These are phyloP conservation scores for Hyaloscypha hepaticicola DNA, from an alignment of 495 filamentous ascomycete genomes.

Conservation along the genomic window DNA sequence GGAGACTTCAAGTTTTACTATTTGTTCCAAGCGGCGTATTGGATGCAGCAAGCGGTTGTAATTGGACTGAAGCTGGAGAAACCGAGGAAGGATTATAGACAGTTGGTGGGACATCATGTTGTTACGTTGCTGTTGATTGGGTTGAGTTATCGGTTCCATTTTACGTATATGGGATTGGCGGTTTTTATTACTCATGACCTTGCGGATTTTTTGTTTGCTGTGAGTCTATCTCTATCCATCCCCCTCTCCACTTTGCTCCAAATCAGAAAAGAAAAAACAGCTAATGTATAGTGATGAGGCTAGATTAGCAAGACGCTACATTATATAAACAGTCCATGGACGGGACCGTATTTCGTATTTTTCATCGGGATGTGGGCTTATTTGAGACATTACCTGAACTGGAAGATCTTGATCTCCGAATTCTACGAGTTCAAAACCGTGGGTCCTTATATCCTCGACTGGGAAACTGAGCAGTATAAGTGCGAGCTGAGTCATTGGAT, in stretches of 20 bases:
- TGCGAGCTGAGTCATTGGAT: slow-evolving; percentile 71
- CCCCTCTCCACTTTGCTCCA: neutral
- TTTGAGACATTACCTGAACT: slow-evolving; percentile 84
- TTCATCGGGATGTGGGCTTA: slow-evolving; percentile 90
- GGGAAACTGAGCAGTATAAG: slow-evolving; percentile 81
- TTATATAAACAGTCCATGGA: slow-evolving; percentile 76
- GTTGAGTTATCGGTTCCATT: slow-evolving; percentile 93
- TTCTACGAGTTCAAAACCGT: slow-evolving; percentile 85
- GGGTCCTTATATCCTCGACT: slow-evolving; percentile 81
- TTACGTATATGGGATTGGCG: slow-evolving; percentile 91
- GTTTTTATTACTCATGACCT: slow-evolving; percentile 97
- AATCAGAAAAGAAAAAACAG: too few relatives aligned
- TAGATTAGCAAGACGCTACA: slow-evolving; percentile 91
- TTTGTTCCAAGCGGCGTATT: slow-evolving; percentile 90
- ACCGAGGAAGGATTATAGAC: slow-evolving; percentile 91
- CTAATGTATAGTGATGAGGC: too few relatives aligned
- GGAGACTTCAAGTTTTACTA: slow-evolving; percentile 93
- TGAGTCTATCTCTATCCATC: slow-evolving; percentile 45
- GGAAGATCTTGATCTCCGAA: slow-evolving; percentile 78
- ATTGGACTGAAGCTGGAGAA: slow-evolving; percentile 86
- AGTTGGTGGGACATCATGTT: slow-evolving; percentile 90
- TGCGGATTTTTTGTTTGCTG: slow-evolving; percentile 92
- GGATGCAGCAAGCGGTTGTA: slow-evolving; percentile 94
- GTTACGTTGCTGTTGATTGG: slow-evolving; percentile 82
- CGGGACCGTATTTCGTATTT: slow-evolving; percentile 73